Evolutionary conservation across 2,329 filamentous ascomycete species (phyloP).

Genomic region (Myriangium duriaei): DNA sequence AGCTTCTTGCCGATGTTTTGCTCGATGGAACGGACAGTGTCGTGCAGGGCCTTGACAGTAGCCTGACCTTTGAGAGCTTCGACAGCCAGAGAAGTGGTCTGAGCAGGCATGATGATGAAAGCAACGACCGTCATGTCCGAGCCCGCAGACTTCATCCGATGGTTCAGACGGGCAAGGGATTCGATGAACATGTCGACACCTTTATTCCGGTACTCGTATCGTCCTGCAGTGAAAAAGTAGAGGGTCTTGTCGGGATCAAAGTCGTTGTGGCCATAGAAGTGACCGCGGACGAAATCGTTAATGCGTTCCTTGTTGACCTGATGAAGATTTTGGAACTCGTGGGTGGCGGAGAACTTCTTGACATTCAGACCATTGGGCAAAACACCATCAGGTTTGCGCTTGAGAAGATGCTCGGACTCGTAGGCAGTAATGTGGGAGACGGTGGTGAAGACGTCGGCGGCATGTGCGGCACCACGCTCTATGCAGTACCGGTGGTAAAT

Average conservation of each 20-base stretch:
- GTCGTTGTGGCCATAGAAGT: conserved; percentile 97
- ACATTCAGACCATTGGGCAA: conserved; percentile 95
- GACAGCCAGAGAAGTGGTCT: conserved; percentile 87
- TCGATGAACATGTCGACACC: conserved; percentile 99
- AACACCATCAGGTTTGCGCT: conserved; percentile 94
- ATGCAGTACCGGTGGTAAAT: conserved; percentile 99
- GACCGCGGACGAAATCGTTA: conserved; percentile 91
- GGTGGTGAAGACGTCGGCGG: conserved; percentile 93
- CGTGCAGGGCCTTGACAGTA: conserved; percentile 88
- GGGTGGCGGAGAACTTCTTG: conserved; percentile 94
- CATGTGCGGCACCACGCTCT: conserved; percentile 82
- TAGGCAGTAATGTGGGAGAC: conserved; percentile 98
- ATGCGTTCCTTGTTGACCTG: conserved; percentile 96
- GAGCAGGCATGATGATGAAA: conserved; percentile 97
- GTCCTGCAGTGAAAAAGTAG: conserved; percentile 93
- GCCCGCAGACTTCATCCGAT: conserved; percentile 70
- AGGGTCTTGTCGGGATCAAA: conserved; percentile 94
- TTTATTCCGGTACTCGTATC: conserved; percentile 97
- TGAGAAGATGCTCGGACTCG: conserved; percentile 92
- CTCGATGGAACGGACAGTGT: conserved; percentile 88
- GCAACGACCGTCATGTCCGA: conserved; percentile 92
- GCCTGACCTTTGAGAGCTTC: conserved; percentile 94
- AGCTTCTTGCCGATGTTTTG: conserved; percentile 83
- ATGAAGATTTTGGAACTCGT: conserved; percentile 98
- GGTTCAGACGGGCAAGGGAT: conserved; percentile 84